A percentile compares a stretch with the other conserved stretches of the same genome.
Evolutionary conservation across 1,284 basidiomycete genomes (phyloP).

Genomic region (Moesziomyces parantarcticus): DNA sequence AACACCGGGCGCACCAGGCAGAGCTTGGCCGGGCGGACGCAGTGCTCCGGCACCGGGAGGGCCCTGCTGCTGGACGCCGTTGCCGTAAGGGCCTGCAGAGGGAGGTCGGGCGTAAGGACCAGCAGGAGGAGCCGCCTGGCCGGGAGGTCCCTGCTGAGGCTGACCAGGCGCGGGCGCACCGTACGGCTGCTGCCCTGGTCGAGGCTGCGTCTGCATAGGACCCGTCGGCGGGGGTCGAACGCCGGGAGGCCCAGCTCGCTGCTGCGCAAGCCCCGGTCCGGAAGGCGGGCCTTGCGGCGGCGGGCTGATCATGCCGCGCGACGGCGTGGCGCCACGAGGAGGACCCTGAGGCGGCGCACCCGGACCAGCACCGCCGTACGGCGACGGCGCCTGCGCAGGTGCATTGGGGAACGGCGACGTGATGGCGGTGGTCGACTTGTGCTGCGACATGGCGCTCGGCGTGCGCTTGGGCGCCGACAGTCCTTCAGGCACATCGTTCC

Average conservation of each 20-base stretch:
- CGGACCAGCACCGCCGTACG: slow-evolving; percentile 34
- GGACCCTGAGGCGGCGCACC: slow-evolving; percentile 63
- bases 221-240: slow-evolving; percentile 37
- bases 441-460: slow-evolving; percentile 53
- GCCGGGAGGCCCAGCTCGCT: slow-evolving; percentile 35
- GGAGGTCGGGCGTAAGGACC: slow-evolving; percentile 47
- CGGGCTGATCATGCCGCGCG: slow-evolving; percentile 68
- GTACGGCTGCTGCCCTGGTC: slow-evolving; percentile 33
- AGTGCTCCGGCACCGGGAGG: slow-evolving; percentile 28
- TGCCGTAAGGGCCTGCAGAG: slow-evolving; percentile 29
- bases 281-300: slow-evolving; percentile 41
- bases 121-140: slow-evolving; percentile 35
- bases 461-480: slow-evolving; percentile 63
- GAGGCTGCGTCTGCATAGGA: slow-evolving; percentile 19
- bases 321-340: slow-evolving; percentile 54
- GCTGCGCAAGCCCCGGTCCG: slow-evolving; percentile 40
- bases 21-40: slow-evolving; percentile 36
- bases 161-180: slow-evolving; percentile 24
- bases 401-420: slow-evolving; percentile 88
- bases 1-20: slow-evolving; percentile 29
- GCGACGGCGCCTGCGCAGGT: slow-evolving; percentile 48
- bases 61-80: slow-evolving; percentile 32
- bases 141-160: slow-evolving; percentile 37
- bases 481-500: slow-evolving; percentile 85
- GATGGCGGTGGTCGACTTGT: slow-evolving; percentile 71